These are phyloP conservation scores for Syzygium malaccense DNA, from an alignment of 441 rosid species.

Conservation along the genomic window DNA sequence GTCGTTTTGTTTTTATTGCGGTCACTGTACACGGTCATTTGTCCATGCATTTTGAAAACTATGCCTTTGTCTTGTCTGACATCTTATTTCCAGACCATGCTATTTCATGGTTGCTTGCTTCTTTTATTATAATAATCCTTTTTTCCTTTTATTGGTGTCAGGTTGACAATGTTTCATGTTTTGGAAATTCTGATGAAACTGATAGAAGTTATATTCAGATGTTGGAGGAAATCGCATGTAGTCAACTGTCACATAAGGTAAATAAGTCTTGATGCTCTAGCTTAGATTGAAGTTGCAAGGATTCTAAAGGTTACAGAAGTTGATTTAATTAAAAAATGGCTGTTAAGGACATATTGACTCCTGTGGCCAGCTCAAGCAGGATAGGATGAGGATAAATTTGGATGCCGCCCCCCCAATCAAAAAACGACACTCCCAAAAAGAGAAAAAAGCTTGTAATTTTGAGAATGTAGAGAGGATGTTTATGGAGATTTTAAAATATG, in stretches of 20 bases:
- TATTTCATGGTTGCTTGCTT: background rate
- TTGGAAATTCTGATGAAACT: conserved; percentile 27
- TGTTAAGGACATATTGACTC: conserved; percentile 16
- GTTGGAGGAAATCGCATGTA: conserved; percentile 12
- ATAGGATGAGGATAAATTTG: background rate
- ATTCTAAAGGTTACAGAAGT: conserved; percentile 18
- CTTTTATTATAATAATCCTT: background rate
- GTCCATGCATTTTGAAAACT: background rate
- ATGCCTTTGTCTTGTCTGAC: background rate
- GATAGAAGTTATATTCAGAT: conserved; percentile 23
- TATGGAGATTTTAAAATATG: background rate
- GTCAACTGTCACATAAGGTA: conserved; percentile 14
- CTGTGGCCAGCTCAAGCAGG: conserved; percentile 9
- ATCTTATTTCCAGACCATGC: background rate
- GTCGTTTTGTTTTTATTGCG: background rate
- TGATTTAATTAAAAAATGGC: conserved; percentile 22
- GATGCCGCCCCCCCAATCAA: background rate
- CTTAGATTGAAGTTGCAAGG: conserved; percentile 10
- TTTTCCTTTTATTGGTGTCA: conserved; percentile 23
- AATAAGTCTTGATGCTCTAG: conserved; percentile 3
- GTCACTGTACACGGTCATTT: background rate
- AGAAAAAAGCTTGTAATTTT: background rate
- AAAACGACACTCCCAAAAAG: background rate
- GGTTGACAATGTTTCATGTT: conserved; percentile 63
- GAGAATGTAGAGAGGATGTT: background rate